Evolutionary conservation across 2,329 filamentous ascomycete species (phyloP).

Genomic region (Microsporum ferrugineum): DNA sequence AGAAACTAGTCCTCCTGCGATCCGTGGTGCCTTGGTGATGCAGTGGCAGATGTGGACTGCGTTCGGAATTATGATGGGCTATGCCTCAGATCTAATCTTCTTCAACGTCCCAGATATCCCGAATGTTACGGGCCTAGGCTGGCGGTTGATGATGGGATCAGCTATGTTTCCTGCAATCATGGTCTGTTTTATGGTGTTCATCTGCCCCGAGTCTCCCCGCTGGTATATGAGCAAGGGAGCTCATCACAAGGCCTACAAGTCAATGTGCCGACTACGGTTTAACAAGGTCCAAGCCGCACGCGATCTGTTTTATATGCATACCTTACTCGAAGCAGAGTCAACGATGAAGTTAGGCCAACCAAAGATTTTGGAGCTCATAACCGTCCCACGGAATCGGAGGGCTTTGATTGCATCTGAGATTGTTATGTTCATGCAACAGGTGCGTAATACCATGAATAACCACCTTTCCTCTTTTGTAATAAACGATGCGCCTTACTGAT

Average conservation of each 20-base stretch:
- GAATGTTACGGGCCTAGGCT: constrained; percentile 48
- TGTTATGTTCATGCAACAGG: constrained; percentile 58
- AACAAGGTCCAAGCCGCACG: constrained; percentile 36
- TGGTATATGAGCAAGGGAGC: constrained; percentile 39
- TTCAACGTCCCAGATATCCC: constrained; percentile 43
- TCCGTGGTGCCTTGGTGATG: constrained; percentile 70
- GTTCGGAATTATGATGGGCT: constrained; percentile 45
- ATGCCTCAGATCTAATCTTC: constrained; percentile 50
- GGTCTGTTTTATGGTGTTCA: constrained; percentile 49
- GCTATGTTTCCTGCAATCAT: constrained; percentile 52
- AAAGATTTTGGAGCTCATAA: constrained; percentile 47
- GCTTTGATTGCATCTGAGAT: constrained; percentile 50
- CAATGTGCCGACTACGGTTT: constrained; percentile 34
- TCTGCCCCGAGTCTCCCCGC: constrained; percentile 46
- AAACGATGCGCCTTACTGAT: neutral
- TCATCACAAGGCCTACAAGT: constrained; percentile 32
- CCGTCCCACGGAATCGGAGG: constrained; percentile 50
- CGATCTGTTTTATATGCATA: constrained; percentile 37
- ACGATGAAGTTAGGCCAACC: constrained; percentile 41
- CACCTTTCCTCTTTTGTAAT: neutral
- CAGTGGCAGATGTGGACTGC: constrained; percentile 57
- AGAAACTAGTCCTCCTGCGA: constrained; percentile 57
- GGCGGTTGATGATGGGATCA: constrained; percentile 59
- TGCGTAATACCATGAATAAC: constrained; percentile 16
- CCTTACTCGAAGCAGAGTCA: constrained; percentile 50